These are phyloP conservation scores for Phytophthora meadii DNA, from an alignment of 352 stramenopile genomes.

Conservation along the genomic window DNA sequence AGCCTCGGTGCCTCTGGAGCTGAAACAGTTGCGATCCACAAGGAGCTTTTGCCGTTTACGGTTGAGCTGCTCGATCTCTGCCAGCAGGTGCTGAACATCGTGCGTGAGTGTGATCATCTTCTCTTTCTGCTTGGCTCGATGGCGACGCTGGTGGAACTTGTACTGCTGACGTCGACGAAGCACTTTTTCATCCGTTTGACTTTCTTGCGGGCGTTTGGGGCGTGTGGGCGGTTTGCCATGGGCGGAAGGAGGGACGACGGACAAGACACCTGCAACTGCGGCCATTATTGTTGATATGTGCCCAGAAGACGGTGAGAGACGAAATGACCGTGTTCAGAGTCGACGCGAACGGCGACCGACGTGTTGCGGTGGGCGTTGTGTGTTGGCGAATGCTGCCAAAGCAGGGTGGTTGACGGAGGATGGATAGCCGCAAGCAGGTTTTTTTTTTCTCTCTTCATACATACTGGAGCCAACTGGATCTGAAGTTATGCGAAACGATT, in stretches of 20 bases:
- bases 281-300: constrained; percentile 20
- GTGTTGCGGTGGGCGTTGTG: constrained; percentile 20
- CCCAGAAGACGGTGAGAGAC: constrained; percentile 14
- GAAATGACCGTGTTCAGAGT: constrained; percentile 27
- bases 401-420: background rate
- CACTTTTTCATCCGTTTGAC: constrained; percentile 49
- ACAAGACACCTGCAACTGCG: constrained; percentile 8
- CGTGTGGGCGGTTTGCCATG: constrained; percentile 15
- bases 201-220: constrained; percentile 10
- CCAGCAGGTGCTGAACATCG: constrained; percentile 47
- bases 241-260: constrained; percentile 1
- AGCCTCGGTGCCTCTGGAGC: constrained; percentile 25
- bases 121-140: constrained; percentile 72
- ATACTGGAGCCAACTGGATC: constrained; percentile 13
- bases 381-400: constrained; percentile 17
- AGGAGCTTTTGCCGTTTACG: constrained; percentile 37
- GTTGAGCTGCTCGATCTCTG: constrained; percentile 49
- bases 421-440: constrained; percentile 12
- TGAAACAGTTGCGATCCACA: constrained; percentile 43
- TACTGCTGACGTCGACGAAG: constrained; percentile 60
- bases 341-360: constrained; percentile 13
- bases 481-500: background rate
- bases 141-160: constrained; percentile 72
- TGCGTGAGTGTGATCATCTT: constrained; percentile 48
- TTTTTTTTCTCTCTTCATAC: background rate